Evolutionary conservation across 2,329 filamentous ascomycete genomes (phyloP).

Genomic region (Coniochaeta sp.): DNA sequence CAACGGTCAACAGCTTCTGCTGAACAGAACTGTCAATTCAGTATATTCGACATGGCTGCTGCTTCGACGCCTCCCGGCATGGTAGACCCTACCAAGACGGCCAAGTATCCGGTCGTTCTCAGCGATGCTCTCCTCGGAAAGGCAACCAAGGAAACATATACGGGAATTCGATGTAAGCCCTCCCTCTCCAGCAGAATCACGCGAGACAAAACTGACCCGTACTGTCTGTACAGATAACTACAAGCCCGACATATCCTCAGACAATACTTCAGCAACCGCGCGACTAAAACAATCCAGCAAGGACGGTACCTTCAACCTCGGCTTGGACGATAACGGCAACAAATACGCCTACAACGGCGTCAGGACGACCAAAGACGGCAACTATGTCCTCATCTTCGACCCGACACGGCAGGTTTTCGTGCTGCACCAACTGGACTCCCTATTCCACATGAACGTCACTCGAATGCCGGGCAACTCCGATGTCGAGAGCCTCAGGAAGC

Average conservation of each 20-base stretch:
- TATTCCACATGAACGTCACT: slow-evolving; percentile 80
- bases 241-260: slow-evolving; percentile 45
- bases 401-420: slow-evolving; percentile 66
- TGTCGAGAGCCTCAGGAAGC: slow-evolving; percentile 52
- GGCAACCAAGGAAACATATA: slow-evolving; percentile 49
- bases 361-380: slow-evolving; percentile 45
- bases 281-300: slow-evolving; percentile 44
- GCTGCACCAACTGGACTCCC: slow-evolving; percentile 73
- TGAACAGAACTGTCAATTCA: background rate
- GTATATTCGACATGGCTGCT: slow-evolving; percentile 4
- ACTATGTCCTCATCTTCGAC: slow-evolving; percentile 71
- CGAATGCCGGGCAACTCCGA: slow-evolving; percentile 60
- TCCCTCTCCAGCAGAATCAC: background rate
- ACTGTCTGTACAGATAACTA: slow-evolving; percentile 47
- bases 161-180: slow-evolving; percentile 50
- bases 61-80: too few relatives aligned
- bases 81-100: slow-evolving; percentile 53
- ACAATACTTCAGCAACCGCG: slow-evolving; percentile 37
- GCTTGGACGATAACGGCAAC: slow-evolving; percentile 44
- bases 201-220: slow-evolving; percentile 7
- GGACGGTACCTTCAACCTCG: slow-evolving; percentile 47
- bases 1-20: background rate
- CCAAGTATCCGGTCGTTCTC: slow-evolving; percentile 55
- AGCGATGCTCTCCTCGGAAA: slow-evolving; percentile 54
- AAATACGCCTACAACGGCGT: slow-evolving; percentile 55